Base-by-base conservation (phyloP, 1,284 basidiomycete species). In the Puccinia coronata region DNA sequence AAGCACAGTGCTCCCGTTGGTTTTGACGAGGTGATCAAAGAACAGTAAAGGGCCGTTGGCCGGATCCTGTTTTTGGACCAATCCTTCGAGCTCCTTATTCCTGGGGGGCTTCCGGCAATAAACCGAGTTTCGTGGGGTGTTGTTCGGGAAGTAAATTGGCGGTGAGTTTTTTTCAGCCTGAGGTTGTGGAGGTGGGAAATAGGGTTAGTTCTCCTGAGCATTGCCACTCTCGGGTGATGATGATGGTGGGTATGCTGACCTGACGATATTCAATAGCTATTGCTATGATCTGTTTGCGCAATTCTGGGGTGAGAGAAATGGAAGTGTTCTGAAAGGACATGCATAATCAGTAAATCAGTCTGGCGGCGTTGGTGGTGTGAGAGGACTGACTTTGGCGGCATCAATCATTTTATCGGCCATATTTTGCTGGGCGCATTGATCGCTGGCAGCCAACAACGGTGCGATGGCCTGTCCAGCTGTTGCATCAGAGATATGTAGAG, bases 321-420 rank as follows among this genome's bases (percentile, higher is more conserved):
- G n/a, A n/a, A n/a, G n/a, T n/a, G n/a, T n/a, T n/a, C n/a, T n/a
- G n/a, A 11, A 55, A 34, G 53, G 20, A 9, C n/a, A 39, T 39
- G 6, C 34, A n/a, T 2, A 31, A 23, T 80, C n/a, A 80, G 59
- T 23, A 5, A 63, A 39, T 3, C 25, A 47, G 5, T 71, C n/a
- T n/a, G n/a, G 18, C 47, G 5, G 39, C n/a, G 18, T 12, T 20
- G 6, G 65, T 28, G 11, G 12, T 70, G 20, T 2, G 31, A 6
- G n/a, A 31, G 39, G 2, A 79, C 49, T n/a, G 0, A 80, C 78
- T 49, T 71, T 57, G 23, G 78, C 78, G 18, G 78, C 69, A 49
- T 59, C 69, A 23, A 80, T 80, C 20, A 80, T 70, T 36, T 49
- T 63, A n/a, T 80, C 78, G 20, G 78, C 78, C 39, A 71, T 69